Conservation (phyloP, 352 stramenopile species). For the Phytophthora europaea region DNA sequence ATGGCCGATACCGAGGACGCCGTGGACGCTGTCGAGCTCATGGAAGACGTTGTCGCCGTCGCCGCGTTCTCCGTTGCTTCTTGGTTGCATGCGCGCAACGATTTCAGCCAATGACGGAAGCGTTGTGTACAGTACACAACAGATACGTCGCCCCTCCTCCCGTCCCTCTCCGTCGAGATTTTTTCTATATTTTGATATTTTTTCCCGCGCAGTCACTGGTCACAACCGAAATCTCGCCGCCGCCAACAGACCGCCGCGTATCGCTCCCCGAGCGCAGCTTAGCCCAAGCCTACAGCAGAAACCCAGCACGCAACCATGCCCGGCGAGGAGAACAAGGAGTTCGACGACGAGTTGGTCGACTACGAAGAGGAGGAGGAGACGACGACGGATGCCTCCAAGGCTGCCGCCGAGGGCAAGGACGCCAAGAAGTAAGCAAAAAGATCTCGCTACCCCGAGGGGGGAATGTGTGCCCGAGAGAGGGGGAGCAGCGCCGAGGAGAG, state of each 20-base stretch:
- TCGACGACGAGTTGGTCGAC: constrained; percentile 91
- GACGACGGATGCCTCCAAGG: constrained; percentile 80
- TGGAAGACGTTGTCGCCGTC: constrained; percentile 5
- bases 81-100: constrained; percentile 21
- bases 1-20: constrained; percentile 15
- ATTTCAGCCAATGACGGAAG: constrained; percentile 30
- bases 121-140: not conserved
- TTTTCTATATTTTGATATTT: constrained; percentile 40
- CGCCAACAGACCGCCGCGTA: constrained; percentile 30
- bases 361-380: constrained; percentile 92
- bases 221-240: constrained; percentile 49
- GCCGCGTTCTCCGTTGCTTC: not conserved
- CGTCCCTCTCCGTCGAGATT: constrained; percentile 22
- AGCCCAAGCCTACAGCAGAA: constrained; percentile 10
- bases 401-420: constrained; percentile 82
- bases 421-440: constrained; percentile 91
- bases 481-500: constrained; percentile 31
- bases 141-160: constrained; percentile 26
- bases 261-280: constrained; percentile 2
- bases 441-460: constrained; percentile 32
- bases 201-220: constrained; percentile 27
- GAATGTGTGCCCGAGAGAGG: constrained; percentile 29
- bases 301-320: constrained; percentile 58
- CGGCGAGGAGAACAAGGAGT: constrained; percentile 90
- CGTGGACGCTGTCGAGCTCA: constrained; percentile 28